Evolutionary conservation across 2,329 filamentous ascomycete species (phyloP).

Genomic region (Fusarium marasasianum): DNA sequence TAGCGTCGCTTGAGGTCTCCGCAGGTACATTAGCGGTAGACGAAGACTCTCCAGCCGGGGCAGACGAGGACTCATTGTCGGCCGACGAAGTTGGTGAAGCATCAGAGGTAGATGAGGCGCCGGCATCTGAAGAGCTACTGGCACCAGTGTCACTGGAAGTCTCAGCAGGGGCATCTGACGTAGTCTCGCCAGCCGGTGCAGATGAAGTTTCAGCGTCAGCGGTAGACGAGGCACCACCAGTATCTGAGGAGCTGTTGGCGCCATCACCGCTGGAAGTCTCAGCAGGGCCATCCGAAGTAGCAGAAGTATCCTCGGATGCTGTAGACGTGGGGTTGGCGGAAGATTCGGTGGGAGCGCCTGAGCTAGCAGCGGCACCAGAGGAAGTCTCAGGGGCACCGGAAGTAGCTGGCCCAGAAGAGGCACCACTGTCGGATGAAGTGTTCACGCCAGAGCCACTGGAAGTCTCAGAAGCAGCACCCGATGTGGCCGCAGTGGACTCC

Average conservation of each 20-base stretch:
- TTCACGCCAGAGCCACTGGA: background rate
- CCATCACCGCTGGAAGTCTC: background rate
- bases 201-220: background rate
- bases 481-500: background rate
- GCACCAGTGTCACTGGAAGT: background rate
- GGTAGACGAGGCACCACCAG: background rate
- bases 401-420: background rate
- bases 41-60: background rate
- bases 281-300: background rate
- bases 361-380: background rate
- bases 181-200: background rate
- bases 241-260: background rate
- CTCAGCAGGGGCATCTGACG: background rate
- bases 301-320: background rate
- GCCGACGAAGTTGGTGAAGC: background rate
- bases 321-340: background rate
- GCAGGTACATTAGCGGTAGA: background rate
- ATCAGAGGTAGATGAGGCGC: background rate
- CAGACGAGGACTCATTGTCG: background rate
- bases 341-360: background rate
- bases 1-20: background rate
- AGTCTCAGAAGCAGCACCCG: background rate
- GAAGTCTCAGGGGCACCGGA: background rate
- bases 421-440: background rate
- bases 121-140: background rate